Evolutionary conservation across 176 grass and related monocot genomes (phyloP).

Genomic region (Raddia guianensis): DNA sequence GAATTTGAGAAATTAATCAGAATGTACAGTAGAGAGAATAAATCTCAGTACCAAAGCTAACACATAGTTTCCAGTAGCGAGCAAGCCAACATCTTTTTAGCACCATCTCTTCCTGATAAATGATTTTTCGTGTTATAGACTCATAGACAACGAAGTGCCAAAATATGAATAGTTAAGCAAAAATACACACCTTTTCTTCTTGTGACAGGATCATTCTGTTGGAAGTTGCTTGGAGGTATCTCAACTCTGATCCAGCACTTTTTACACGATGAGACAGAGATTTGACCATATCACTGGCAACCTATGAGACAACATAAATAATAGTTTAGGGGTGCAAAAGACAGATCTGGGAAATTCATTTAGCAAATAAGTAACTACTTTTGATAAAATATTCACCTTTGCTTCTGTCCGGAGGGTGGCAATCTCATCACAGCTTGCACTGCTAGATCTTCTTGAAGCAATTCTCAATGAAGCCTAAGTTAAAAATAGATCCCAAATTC

Average conservation of each 20-base stretch:
- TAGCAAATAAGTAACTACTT: conserved; percentile 43
- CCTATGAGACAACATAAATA: conserved; percentile 47
- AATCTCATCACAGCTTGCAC: conserved; percentile 56
- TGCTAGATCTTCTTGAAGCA: conserved; percentile 53
- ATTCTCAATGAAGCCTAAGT: conserved; percentile 56
- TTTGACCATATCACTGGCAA: conserved; percentile 42
- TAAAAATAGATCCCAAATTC: conserved; percentile 43
- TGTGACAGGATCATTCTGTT: conserved; percentile 86
- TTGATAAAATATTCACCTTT: conserved; percentile 55
- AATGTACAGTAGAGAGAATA: conserved; percentile 25
- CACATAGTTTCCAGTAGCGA: conserved; percentile 91
- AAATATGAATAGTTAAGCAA: conserved; percentile 28
- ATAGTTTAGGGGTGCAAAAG: conserved; percentile 34
- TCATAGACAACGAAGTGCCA: conserved; percentile 2
- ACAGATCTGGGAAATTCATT: conserved; percentile 17
- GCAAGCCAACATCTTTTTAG: conserved; percentile 98
- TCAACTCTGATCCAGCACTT: conserved; percentile 61
- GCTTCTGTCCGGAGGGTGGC: conserved; percentile 42
- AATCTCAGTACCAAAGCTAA: conserved; percentile 66
- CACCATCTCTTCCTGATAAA: conserved; percentile 82
- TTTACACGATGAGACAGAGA: conserved; percentile 53
- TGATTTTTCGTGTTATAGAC: conserved; percentile 47
- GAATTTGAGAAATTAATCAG: conserved; percentile 27
- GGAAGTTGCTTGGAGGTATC: conserved; percentile 57
- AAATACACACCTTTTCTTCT: conserved; percentile 74